Evolutionary conservation across 805 yeast genomes (phyloP).

Genomic region (Debaryomyces prosopidis): DNA sequence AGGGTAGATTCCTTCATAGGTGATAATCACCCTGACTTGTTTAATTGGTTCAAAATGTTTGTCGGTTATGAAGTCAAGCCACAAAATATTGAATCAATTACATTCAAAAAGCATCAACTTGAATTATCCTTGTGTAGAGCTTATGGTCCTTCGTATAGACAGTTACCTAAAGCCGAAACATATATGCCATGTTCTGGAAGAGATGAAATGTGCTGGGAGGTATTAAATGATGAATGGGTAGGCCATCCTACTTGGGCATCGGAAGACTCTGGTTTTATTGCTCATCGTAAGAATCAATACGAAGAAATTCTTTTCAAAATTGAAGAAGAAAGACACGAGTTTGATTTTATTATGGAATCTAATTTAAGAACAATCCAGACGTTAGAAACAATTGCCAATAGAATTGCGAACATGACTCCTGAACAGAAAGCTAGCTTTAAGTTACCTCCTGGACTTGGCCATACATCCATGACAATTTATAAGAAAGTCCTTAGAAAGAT

Average conservation of each 20-base stretch:
- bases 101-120: conserved; percentile 84
- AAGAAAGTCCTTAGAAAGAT: conserved; percentile 90
- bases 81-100: conserved; percentile 81
- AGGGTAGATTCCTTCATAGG: conserved; percentile 87
- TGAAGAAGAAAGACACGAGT: conserved; percentile 97
- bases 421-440: conserved; percentile 86
- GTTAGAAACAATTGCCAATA: conserved; percentile 89
- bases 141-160: conserved; percentile 92
- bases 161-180: conserved; percentile 89
- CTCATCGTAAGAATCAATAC: conserved; percentile 97
- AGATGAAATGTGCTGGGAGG: conserved; percentile 99
- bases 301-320: conserved; percentile 93
- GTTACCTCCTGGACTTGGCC: conserved; percentile 91
- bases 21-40: conserved; percentile 65
- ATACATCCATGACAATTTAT: conserved; percentile 86
- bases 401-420: conserved; percentile 88
- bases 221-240: conserved; percentile 97
- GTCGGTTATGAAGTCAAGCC: conserved; percentile 89
- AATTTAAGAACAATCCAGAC: conserved; percentile 94
- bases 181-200: conserved; percentile 98
- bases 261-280: conserved; percentile 97
- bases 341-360: conserved; percentile 93
- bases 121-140: conserved; percentile 90
- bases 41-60: conserved; percentile 89
- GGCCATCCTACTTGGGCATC: conserved; percentile 99